Conservation (phyloP, 2,329 filamentous ascomycete species). For the Aspergillus sp. region DNA sequence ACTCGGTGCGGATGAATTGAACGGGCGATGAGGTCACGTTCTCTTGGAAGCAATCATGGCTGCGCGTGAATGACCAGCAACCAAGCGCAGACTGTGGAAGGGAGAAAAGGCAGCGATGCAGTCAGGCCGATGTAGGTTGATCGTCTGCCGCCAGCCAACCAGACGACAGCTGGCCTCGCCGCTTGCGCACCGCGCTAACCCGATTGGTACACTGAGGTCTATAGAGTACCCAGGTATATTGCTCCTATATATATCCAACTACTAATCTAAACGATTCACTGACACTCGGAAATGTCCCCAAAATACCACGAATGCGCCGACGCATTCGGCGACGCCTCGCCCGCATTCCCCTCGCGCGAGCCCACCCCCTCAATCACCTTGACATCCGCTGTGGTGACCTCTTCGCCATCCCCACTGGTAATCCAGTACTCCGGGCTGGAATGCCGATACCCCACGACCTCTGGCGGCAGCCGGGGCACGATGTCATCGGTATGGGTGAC, state of each 20-base stretch:
- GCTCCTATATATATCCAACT: not conserved
- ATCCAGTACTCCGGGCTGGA: slow-evolving; percentile 44
- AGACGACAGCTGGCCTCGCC: not conserved
- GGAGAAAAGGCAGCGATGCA: not conserved
- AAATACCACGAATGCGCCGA: slow-evolving; percentile 37
- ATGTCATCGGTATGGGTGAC: slow-evolving; percentile 40
- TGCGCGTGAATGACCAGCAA: not conserved
- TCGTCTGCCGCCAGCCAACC: not conserved
- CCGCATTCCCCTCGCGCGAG: slow-evolving; percentile 35
- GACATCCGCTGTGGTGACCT: slow-evolving; percentile 32
- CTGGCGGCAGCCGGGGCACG: slow-evolving; percentile 39
- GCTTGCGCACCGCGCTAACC: not conserved
- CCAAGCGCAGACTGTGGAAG: not conserved
- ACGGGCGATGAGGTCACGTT: not conserved
- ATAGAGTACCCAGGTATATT: not conserved
- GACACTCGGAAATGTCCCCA: slow-evolving; percentile 25
- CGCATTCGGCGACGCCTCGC: slow-evolving; percentile 22
- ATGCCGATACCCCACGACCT: slow-evolving; percentile 32
- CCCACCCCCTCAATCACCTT: slow-evolving; percentile 31
- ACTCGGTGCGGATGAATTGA: not conserved
- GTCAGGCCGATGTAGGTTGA: not conserved
- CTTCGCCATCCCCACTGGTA: slow-evolving; percentile 26
- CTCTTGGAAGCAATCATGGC: not conserved
- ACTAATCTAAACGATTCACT: no score
- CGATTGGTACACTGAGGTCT: not conserved